phyloP scores from a whole-genome alignment of 2,329 filamentous ascomycete species.

The Penicillium glabrum region DNA sequence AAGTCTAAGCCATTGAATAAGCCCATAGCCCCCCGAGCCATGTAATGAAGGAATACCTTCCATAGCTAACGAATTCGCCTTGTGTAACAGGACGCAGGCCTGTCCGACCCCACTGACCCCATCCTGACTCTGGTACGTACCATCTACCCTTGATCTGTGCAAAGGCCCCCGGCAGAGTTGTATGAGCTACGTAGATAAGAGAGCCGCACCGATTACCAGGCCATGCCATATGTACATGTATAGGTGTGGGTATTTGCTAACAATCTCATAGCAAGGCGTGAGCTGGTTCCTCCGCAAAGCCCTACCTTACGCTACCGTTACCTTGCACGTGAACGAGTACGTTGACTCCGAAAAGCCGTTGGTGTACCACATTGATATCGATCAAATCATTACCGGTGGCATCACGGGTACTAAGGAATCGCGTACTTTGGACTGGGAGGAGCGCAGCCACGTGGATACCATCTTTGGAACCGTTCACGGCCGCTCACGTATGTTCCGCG shows the following conservation, averaged over 20 bases:
- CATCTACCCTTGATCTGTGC: neutral
- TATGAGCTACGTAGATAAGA: neutral
- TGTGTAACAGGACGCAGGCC: slow-evolving; percentile 64
- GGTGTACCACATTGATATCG: slow-evolving; percentile 66
- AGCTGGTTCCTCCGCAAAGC: slow-evolving; percentile 72
- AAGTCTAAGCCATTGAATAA: slow-evolving; percentile 28
- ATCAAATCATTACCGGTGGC: slow-evolving; percentile 69
- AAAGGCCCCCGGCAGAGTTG: neutral
- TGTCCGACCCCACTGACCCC: slow-evolving; percentile 68
- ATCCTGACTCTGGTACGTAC: slow-evolving; percentile 61
- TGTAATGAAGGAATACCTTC: neutral
- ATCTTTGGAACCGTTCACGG: slow-evolving; percentile 74
- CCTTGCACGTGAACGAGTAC: slow-evolving; percentile 62
- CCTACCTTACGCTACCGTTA: slow-evolving; percentile 68
- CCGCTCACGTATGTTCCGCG: slow-evolving; percentile 53
- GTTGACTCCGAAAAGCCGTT: slow-evolving; percentile 40
- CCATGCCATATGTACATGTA: neutral
- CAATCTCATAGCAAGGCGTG: slow-evolving; percentile 58
- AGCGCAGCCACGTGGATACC: slow-evolving; percentile 70
- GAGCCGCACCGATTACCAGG: neutral
- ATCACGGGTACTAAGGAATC: slow-evolving; percentile 65
- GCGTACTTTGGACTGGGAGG: slow-evolving; percentile 57
- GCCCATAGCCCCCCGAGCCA: neutral
- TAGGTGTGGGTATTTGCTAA: slow-evolving; percentile 1
- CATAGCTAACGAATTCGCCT: neutral